phyloP scores from a whole-genome alignment of 768 basidiomycete species.

The Mycena filopes region DNA sequence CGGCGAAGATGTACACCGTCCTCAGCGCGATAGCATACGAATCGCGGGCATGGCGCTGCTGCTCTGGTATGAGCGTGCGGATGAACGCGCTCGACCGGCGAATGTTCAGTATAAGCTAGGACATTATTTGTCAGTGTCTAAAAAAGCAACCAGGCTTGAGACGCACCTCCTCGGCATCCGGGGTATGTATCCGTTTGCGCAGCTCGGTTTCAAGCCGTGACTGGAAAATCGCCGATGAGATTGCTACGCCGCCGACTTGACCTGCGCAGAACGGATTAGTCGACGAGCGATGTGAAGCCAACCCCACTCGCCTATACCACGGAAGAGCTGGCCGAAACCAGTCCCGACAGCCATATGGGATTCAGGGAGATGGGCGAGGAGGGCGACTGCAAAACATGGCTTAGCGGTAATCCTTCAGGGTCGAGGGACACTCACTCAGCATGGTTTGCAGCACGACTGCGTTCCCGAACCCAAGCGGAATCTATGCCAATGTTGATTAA shows the following conservation, averaged over 20 bases:
- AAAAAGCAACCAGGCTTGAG: no score
- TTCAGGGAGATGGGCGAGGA: slow-evolving; percentile 70
- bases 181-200: slow-evolving; percentile 55
- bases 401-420: neutral
- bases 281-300: neutral
- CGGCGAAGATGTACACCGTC: slow-evolving; percentile 72
- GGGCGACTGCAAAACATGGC: slow-evolving; percentile 15
- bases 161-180: slow-evolving; percentile 16
- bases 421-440: slow-evolving; percentile 53
- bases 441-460: slow-evolving; percentile 73
- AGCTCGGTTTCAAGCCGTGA: slow-evolving; percentile 65
- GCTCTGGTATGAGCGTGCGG: slow-evolving; percentile 56
- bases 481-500: slow-evolving; percentile 48
- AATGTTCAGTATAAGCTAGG: slow-evolving; percentile 67
- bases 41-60: slow-evolving; percentile 65
- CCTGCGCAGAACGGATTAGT: slow-evolving; percentile 46
- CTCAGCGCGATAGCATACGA: slow-evolving; percentile 70
- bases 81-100: slow-evolving; percentile 70
- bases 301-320: slow-evolving; percentile 62
- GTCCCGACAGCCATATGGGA: slow-evolving; percentile 75
- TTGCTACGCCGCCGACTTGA: slow-evolving; percentile 77
- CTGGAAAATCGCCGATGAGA: slow-evolving; percentile 77
- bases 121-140: neutral
- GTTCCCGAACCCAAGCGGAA: slow-evolving; percentile 73
- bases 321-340: slow-evolving; percentile 74